These are phyloP conservation scores for Alternaria tenuissima DNA, from an alignment of 2,329 filamentous ascomycete species.

Conservation along the genomic window DNA sequence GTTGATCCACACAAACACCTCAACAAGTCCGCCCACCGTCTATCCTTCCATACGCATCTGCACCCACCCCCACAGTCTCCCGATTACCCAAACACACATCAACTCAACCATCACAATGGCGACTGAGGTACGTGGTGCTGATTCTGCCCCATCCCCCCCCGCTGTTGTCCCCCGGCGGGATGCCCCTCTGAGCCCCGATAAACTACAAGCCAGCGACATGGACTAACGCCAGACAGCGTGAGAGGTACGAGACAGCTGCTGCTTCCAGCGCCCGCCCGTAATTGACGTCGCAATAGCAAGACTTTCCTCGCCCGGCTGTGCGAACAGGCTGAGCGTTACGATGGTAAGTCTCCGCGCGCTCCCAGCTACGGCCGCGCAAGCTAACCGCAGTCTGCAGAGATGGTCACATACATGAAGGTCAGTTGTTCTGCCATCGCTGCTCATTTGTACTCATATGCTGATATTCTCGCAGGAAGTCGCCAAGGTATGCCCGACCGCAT, in stretches of 20 bases:
- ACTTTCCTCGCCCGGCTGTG: conserved; percentile 99
- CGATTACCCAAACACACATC: conserved; percentile 24
- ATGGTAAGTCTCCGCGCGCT: conserved; percentile 68
- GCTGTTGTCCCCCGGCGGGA: conserved; percentile 46
- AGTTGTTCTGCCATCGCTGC: conserved; percentile 41
- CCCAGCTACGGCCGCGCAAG: conserved; percentile 29
- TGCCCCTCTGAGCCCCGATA: conserved; percentile 53
- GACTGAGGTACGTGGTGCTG: conserved; percentile 66
- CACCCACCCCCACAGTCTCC: conserved; percentile 26
- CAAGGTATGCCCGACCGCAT: conserved; percentile 67
- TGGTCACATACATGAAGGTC: conserved; percentile 99
- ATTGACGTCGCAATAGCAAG: conserved; percentile 64
- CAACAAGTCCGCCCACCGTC: conserved; percentile 30
- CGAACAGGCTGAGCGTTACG: conserved; percentile 99
- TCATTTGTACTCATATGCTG: conserved; percentile 36
- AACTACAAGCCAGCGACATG: conserved; percentile 36
- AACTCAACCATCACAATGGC: conserved; percentile 60
- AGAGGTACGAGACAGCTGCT: conserved; percentile 54
- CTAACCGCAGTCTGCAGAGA: conserved; percentile 67
- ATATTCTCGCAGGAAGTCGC: conserved; percentile 79
- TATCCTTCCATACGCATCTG: conserved; percentile 38
- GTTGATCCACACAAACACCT: conserved; percentile 36
- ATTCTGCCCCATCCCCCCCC: conserved; percentile 49
- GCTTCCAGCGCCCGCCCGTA: conserved; percentile 18
- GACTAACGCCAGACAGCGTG: conserved; percentile 56